These are phyloP conservation scores for Rhynchosporium secalis DNA, from an alignment of 2,329 filamentous ascomycete genomes.

Conservation along the genomic window DNA sequence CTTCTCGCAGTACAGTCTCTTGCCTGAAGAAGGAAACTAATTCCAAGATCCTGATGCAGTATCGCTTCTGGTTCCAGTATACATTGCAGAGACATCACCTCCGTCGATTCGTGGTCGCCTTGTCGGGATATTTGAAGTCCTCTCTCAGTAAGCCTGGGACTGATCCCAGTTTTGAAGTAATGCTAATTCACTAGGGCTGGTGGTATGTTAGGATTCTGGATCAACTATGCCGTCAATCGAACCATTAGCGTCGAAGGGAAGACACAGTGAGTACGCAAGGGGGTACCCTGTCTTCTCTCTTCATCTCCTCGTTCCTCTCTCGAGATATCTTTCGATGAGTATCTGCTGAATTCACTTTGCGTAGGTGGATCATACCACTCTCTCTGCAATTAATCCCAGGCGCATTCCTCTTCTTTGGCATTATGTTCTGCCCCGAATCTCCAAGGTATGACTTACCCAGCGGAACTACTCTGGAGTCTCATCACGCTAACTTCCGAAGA, in stretches of 20 bases:
- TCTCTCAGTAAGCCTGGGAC: conserved; percentile 44
- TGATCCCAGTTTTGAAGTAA: conserved; percentile 21
- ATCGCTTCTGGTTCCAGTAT: conserved; percentile 45
- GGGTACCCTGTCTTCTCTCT: too few species aligned
- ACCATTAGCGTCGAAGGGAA: conserved; percentile 37
- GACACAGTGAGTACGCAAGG: conserved; percentile 33
- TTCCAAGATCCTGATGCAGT: conserved; percentile 40
- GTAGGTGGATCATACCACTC: conserved; percentile 43
- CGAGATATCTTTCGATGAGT: too few species aligned
- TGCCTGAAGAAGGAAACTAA: too few species aligned
- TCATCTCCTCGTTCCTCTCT: too few species aligned
- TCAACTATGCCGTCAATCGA: conserved; percentile 44
- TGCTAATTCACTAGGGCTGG: conserved; percentile 43
- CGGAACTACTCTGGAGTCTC: background rate
- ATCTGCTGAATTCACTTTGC: too few species aligned
- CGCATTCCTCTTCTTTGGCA: conserved; percentile 32
- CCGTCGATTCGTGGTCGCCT: conserved; percentile 45
- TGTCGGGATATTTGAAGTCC: conserved; percentile 44
- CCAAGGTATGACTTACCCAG: conserved; percentile 27
- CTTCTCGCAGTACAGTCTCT: too few species aligned
- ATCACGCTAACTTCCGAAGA: background rate
- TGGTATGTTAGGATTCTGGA: conserved; percentile 46
- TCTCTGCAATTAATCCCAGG: conserved; percentile 46
- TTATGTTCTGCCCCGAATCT: conserved; percentile 36
- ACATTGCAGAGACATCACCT: conserved; percentile 45